Percentiles rank a stretch among this genome's conserved stretches.
Conservation (phyloP, 1,284 basidiomycete genomes). For the Puccinia polysora region DNA sequence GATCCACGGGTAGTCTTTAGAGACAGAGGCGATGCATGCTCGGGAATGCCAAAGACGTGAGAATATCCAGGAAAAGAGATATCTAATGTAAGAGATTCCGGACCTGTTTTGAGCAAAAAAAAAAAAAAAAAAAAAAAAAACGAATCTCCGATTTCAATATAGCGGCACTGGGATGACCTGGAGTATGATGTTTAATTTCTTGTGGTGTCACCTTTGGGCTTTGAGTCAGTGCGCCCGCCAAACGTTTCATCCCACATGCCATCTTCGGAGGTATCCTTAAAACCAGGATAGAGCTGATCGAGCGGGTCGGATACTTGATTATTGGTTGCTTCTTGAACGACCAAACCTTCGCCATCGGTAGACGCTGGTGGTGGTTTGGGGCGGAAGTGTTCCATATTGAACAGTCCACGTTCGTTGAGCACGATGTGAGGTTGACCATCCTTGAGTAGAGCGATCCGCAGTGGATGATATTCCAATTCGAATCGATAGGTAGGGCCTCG, state of each 20-base stretch:
- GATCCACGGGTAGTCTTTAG: conserved; percentile 75
- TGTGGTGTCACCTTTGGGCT: conserved; percentile 84
- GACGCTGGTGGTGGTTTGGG: conserved; percentile 58
- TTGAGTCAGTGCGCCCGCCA: conserved; percentile 77
- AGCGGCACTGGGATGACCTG: too few species aligned
- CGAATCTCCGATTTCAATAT: neutral
- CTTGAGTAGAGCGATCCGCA: conserved; percentile 67
- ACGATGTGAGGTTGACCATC: conserved; percentile 73
- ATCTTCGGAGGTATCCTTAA: conserved; percentile 75
- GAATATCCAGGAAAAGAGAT: conserved; percentile 85
- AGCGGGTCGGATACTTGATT: conserved; percentile 57
- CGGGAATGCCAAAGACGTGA: conserved; percentile 89
- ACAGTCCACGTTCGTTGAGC: conserved; percentile 78
- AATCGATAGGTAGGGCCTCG: conserved; percentile 58
- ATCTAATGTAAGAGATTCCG: conserved; percentile 87
- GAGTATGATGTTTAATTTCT: too few species aligned
- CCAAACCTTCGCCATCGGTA: conserved; percentile 52
- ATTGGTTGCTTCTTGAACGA: conserved; percentile 50
- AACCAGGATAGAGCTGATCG: conserved; percentile 64
- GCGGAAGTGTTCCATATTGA: conserved; percentile 98
- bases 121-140: neutral
- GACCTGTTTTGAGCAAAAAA: conserved; percentile 59
- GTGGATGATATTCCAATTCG: conserved; percentile 66
- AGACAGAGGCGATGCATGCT: conserved; percentile 86
- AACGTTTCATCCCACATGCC: conserved; percentile 87